Evolutionary conservation across 2,329 filamentous ascomycete genomes (phyloP).

Genomic region (Aspergillus unguis): DNA sequence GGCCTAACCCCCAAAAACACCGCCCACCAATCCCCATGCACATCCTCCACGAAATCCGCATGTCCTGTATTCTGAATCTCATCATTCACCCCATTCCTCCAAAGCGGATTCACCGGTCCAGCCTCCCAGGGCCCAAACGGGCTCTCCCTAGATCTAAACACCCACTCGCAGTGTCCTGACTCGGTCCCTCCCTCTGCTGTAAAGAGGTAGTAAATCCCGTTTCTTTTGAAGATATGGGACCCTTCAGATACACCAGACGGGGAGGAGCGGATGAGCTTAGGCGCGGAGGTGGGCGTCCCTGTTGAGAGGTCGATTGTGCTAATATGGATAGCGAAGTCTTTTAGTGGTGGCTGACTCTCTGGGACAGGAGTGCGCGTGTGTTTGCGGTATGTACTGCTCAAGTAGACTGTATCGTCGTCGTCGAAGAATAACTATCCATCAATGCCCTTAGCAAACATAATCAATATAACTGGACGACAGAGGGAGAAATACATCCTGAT

Average conservation of each 20-base stretch:
- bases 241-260: slow-evolving; percentile 48
- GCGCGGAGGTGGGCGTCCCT: slow-evolving; percentile 30
- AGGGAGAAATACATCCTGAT: slow-evolving; percentile 46
- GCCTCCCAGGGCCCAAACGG: slow-evolving; percentile 62
- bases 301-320: slow-evolving; percentile 33
- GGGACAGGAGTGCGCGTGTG: slow-evolving; percentile 36
- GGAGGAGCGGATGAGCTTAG: slow-evolving; percentile 45
- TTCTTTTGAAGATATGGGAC: slow-evolving; percentile 53
- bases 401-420: slow-evolving; percentile 49
- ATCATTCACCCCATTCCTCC: slow-evolving; percentile 50
- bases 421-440: slow-evolving; percentile 41
- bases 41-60: slow-evolving; percentile 48
- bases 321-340: slow-evolving; percentile 50
- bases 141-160: slow-evolving; percentile 51
- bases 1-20: slow-evolving; percentile 49
- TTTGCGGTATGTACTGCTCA: slow-evolving; percentile 42
- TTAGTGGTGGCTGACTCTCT: slow-evolving; percentile 29
- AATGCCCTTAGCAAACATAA: background rate
- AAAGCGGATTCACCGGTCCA: slow-evolving; percentile 57
- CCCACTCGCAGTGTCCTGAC: slow-evolving; percentile 59
- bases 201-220: slow-evolving; percentile 54
- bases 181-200: slow-evolving; percentile 57
- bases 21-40: slow-evolving; percentile 47
- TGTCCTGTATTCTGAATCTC: slow-evolving; percentile 53
- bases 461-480: background rate